Evolutionary conservation across 805 yeast species (phyloP), one percentile per base, ranked within the genome.

Genomic region (Candida mattraensis): DNA sequence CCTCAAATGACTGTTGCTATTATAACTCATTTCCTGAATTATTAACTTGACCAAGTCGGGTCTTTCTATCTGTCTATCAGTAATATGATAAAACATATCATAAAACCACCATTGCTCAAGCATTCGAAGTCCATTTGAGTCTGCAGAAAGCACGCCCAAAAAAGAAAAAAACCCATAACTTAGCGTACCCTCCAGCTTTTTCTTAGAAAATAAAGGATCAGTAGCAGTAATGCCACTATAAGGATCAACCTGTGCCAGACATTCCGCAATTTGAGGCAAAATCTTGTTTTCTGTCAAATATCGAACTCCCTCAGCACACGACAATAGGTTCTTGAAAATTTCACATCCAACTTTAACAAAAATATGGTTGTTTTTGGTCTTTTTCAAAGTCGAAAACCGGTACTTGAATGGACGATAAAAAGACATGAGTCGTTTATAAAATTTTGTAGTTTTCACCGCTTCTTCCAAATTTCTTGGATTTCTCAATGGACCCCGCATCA

Each of bases 371-470:
- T 67, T 60, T 37, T 70, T 74, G 1, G 78, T 64, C 37, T 67
- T 67, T 40, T 74, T 64, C 29, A 78, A 60, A 18, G 67, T 63
- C 6, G 84, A 68, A 58, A 88, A 91, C 37, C 96, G 67, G 50
- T 81, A 78, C 60, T 94, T 89, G 64, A 89, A 83, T 0, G 99
- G 99, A 35, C 98, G 69, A 56, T 80, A 91, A 56, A 91, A 93
- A 2, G 95, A 85, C 49, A 89, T 58, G 17, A 93, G 57, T 37
- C 96, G 65, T 54, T 91, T 89, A 55, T 89, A 70, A 51, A 93
- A 87, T 51, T 89, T 91, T 1, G 97, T 87, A 3, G 83, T 80
- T 48, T 74, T 78, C 22, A 79, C 69, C 1, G 83, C 66, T 38
- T 91, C 98, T 20, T 87, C 95, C 27, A 93, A 68, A 31, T 87